Base-by-base conservation (phyloP, 2,329 filamentous ascomycete genomes). In the Hymenoscyphus infarciens region DNA sequence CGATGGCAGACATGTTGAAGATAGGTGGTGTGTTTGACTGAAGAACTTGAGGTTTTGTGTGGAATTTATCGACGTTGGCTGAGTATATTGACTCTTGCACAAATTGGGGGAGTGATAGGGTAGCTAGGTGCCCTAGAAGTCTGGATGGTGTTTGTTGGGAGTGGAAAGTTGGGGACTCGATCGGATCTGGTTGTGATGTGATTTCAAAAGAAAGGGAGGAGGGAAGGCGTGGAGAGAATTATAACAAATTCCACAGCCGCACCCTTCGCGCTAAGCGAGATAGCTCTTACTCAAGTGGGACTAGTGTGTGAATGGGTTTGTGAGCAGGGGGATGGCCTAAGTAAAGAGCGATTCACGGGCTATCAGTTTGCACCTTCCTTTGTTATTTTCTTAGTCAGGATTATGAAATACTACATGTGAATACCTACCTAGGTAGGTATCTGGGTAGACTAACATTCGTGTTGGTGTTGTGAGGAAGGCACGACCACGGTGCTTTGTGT, bases 91-190 rank as follows among this genome's bases (percentile, higher is more conserved):
- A 89, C 87, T 90, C 87, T 89, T 87, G 83, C 84, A 85, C 83
- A 87, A 86, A 83, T 84, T 84, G 83, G 82, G 85, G 82, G 81
- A 80, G 78, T 80, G 79, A 78, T 80, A 92, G 90, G 90, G 90
- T 92, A 90, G 90, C 90, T 92, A 85, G 80, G 89, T 91, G 90
- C 90, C 90, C 90, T 92, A 92, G 89, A 81, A 77, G 66, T 67
- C 68, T 70, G 66, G 69, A 74, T 74, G 74, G 52, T 58, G 2
- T 55, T 29, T 55, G 52, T 64, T 72, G 70, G 67, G 69, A 64
- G 66, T 61, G 66, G 61, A 57, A 61, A 61, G 63, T 70, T 67
- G 69, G 69, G 66, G 69, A 70, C 66, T 72, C 68, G 70, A 70
- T 71, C 72, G 67, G 65, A 68, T 71, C 66, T 70, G 69, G 68